Evolutionary conservation across 495 filamentous ascomycete genomes (phyloP).

Genomic region (Neurospora sp.): DNA sequence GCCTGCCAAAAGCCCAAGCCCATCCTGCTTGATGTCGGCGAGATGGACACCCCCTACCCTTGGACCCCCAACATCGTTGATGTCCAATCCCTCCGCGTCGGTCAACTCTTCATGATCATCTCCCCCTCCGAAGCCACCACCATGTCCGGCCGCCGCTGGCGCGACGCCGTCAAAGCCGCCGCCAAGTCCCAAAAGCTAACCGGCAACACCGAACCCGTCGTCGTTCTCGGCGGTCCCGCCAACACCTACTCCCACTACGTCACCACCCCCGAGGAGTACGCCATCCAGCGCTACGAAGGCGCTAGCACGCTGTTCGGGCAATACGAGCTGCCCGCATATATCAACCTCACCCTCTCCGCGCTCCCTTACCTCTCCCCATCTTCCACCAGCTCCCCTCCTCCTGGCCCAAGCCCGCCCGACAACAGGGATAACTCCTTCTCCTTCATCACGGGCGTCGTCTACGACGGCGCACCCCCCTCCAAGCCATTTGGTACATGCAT

Average conservation of each 20-base stretch:
- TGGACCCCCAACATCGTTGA: constrained; percentile 93
- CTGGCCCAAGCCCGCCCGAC: constrained; percentile 66
- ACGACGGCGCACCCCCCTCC: constrained; percentile 56
- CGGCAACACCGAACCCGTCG: constrained; percentile 27
- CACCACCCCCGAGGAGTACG: constrained; percentile 83
- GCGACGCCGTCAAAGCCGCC: constrained; percentile 54
- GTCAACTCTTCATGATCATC: constrained; percentile 79
- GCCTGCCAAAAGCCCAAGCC: constrained; percentile 79
- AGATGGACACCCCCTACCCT: constrained; percentile 63
- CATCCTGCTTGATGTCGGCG: constrained; percentile 81
- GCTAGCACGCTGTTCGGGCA: constrained; percentile 88
- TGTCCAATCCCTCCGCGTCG: constrained; percentile 80
- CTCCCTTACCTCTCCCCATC: constrained; percentile 57
- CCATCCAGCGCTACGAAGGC: constrained; percentile 87
- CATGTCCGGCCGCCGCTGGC: constrained; percentile 91
- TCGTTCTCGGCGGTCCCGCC: constrained; percentile 77
- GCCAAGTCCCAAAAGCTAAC: constrained; percentile 21
- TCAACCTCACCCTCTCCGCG: constrained; percentile 66
- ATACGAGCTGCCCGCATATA: constrained; percentile 73
- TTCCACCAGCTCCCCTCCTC: constrained; percentile 33
- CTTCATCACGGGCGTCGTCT: constrained; percentile 74
- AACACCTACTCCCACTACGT: constrained; percentile 95
- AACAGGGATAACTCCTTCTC: constrained; percentile 62
- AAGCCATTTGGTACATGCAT: constrained; percentile 62
- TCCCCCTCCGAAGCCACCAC: constrained; percentile 84